Conservation (phyloP, 2,329 filamentous ascomycete genomes). For the Cryphonectria nitschkei region DNA sequence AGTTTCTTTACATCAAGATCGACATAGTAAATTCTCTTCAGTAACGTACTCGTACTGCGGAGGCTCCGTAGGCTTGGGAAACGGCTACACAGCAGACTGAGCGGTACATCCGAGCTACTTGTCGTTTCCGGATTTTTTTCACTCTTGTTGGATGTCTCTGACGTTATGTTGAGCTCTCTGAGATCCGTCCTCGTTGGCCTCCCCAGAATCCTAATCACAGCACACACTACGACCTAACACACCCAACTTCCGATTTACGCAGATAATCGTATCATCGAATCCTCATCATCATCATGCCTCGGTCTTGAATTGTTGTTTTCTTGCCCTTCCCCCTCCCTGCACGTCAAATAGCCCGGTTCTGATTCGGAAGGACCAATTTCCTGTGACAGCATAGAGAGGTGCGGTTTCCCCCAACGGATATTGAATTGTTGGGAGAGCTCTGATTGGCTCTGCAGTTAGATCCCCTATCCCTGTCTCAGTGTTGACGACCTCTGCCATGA, state of each 20-base stretch:
- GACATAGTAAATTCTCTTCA: background rate
- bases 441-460: background rate
- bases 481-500: background rate
- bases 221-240: background rate
- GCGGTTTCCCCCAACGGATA: constrained; percentile 12
- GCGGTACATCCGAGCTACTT: background rate
- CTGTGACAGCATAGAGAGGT: background rate
- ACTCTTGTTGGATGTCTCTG: background rate
- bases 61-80: background rate
- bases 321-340: background rate
- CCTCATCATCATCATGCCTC: background rate
- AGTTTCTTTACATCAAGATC: background rate
- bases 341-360: constrained; percentile 1
- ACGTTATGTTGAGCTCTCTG: background rate
- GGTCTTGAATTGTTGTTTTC: background rate
- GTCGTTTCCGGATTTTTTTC: background rate
- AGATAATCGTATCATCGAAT: constrained; percentile 1
- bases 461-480: background rate
- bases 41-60: background rate
- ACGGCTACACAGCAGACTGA: background rate
- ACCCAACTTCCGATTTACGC: background rate
- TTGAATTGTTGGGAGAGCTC: constrained; percentile 11
- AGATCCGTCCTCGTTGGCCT: background rate
- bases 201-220: background rate
- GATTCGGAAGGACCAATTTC: background rate